These are phyloP conservation scores for Melampsora abietis-canadensis DNA, from an alignment of 1,284 basidiomycete genomes.

Conservation along the genomic window DNA sequence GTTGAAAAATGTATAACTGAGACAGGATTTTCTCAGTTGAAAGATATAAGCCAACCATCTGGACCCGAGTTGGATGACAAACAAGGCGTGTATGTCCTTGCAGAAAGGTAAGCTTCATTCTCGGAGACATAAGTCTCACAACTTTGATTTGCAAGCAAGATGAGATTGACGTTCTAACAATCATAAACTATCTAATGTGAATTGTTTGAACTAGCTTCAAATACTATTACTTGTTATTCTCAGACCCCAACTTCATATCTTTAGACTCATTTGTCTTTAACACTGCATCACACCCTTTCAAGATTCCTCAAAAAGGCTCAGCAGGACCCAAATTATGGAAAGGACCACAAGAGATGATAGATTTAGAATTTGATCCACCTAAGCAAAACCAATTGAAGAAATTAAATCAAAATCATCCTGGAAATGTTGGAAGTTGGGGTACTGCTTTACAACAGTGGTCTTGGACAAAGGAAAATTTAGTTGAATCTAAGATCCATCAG, in stretches of 20 bases:
- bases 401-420: not conserved
- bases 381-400: conserved; percentile 9
- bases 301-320: conserved; percentile 24
- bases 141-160: not conserved
- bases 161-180: not conserved
- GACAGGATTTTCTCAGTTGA: conserved; percentile 53
- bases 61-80: conserved; percentile 51
- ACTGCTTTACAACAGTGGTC: conserved; percentile 40
- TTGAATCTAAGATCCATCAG: too few species aligned
- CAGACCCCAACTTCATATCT: conserved; percentile 58
- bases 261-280: conserved; percentile 62
- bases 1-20: conserved; percentile 36
- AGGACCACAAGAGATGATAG: conserved; percentile 17
- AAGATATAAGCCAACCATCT: conserved; percentile 53
- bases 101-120: conserved; percentile 57
- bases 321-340: conserved; percentile 1
- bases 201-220: conserved; percentile 13
- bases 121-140: not conserved
- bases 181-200: conserved; percentile 44
- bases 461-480: conserved; percentile 1
- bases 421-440: conserved; percentile 2
- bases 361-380: conserved; percentile 30
- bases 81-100: conserved; percentile 60
- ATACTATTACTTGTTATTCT: conserved; percentile 55
- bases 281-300: conserved; percentile 50